Evolutionary conservation across 2,329 filamentous ascomycete genomes (phyloP), one percentile per base, ranked within the genome.

Genomic region (Tolypocladium album): DNA sequence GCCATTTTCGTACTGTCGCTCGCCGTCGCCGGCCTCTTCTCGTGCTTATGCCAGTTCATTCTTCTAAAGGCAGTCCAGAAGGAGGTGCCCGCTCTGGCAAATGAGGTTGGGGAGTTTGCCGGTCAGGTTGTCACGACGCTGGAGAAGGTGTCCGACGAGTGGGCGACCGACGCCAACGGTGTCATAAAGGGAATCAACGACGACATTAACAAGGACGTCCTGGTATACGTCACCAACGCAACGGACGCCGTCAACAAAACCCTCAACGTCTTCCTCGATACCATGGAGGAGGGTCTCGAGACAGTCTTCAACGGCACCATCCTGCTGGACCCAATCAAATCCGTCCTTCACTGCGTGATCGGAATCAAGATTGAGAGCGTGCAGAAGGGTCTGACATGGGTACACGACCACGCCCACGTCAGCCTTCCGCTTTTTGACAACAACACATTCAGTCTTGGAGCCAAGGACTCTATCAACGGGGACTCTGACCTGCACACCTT

Each of bases 351-450:
- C 69, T 97, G 94, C 70, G 80, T 97, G n/a, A 85, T 97, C 64
- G 85, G 88, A 9, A 80, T 96, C 69, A 97, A 97, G 78, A 82
- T 97, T 63, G 85, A 89, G 65, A 83, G 86, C 27, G 85, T 99
- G 64, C 85, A 97, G 72, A 88, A 89, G 69, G 94, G 89, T 15
- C 80, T 97, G n/a, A 96, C 90, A 0, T 99, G 93, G 93, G 89
- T 96, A 13, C 84, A 89, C 67, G 88, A 97, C 65, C 79, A 97
- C 70, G 91, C 94, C 4, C 84, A 94, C 63, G 82, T 99, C 66
- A 78, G 84, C 61, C 88, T 99, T 66, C 94, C 94, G 0, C 75
- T 83, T 58, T 86, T 97, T 62, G 79, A 84, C 34, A 88, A 90
- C 67, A 82, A 96, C 70, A 89, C 89, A 1, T 96, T 97, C 75